Percentiles rank a stretch among this genome's conserved stretches.
Conservation (phyloP, 108 stramenopile species). For the Stephanodiscus triporus region DNA sequence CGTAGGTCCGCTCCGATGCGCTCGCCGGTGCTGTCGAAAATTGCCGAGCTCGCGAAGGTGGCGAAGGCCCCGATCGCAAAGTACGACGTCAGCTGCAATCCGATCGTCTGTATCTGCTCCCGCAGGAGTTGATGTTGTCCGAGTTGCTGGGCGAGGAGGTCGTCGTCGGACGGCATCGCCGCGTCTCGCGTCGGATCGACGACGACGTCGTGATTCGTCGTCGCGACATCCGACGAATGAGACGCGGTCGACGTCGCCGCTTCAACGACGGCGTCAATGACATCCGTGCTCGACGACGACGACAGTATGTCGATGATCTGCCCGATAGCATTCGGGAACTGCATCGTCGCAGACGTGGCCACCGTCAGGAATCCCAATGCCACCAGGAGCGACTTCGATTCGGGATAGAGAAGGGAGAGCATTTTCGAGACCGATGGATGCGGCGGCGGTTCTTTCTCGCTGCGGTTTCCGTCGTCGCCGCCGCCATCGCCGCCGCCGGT, state of each 20-base stretch:
- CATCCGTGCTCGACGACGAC: neutral
- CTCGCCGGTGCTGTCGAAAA: constrained; percentile 47
- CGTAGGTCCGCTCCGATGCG: constrained; percentile 43
- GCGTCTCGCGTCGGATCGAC: too few species aligned
- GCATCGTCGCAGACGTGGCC: constrained; percentile 47
- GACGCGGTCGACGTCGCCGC: too few species aligned
- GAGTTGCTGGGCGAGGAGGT: neutral
- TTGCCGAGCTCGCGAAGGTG: constrained; percentile 35
- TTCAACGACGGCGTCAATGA: constrained; percentile 7
- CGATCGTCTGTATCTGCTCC: constrained; percentile 30
- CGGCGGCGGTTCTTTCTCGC: neutral
- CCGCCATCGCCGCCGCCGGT: neutral
- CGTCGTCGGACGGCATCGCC: too few species aligned
- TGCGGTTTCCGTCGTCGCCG: neutral
- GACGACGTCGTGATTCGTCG: neutral
- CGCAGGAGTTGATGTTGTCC: neutral
- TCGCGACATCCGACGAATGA: too few species aligned
- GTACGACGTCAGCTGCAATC: constrained; percentile 31
- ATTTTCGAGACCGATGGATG: constrained; percentile 36
- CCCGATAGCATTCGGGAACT: constrained; percentile 45
- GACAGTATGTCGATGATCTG: constrained; percentile 49
- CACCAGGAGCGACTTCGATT: constrained; percentile 21
- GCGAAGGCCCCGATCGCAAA: constrained; percentile 38
- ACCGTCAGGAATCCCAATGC: constrained; percentile 41
- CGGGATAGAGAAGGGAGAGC: constrained; percentile 38